phyloP scores from a whole-genome alignment of 176 grass and related monocot species.

The Phoenix roebelenii region DNA sequence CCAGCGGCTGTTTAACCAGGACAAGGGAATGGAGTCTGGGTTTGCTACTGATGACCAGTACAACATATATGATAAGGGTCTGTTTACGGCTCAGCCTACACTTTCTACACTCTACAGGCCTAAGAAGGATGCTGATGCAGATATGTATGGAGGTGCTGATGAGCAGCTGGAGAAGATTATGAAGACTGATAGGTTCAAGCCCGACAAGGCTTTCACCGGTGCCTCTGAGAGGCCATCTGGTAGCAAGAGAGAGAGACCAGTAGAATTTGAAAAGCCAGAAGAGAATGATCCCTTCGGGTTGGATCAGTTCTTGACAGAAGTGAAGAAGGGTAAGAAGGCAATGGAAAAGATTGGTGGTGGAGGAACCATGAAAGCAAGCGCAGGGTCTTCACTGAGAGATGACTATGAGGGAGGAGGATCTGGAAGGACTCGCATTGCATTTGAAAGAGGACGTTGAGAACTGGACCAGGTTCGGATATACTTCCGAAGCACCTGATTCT shows the following conservation, averaged over 20 bases:
- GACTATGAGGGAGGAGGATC: constrained; percentile 79
- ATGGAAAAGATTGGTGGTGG: constrained; percentile 87
- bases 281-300: constrained; percentile 86
- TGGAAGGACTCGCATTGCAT: constrained; percentile 78
- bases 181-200: constrained; percentile 90
- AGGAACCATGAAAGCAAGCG: constrained; percentile 94
- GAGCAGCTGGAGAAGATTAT: constrained; percentile 83
- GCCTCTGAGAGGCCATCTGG: constrained; percentile 47
- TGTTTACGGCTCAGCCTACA: constrained; percentile 58
- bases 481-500: too few relatives aligned
- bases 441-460: constrained; percentile 62
- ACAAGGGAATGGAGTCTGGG: constrained; percentile 98
- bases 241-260: constrained; percentile 69
- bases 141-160: constrained; percentile 62
- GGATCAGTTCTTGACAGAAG: constrained; percentile 95
- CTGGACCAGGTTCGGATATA: too few relatives aligned
- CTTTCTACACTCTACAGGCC: constrained; percentile 78
- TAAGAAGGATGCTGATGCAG: constrained; percentile 87
- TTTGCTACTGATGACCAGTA: constrained; percentile 85
- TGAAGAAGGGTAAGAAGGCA: constrained; percentile 94
- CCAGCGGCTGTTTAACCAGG: constrained; percentile 94
- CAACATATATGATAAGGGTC: constrained; percentile 83
- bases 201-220: constrained; percentile 74
- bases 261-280: constrained; percentile 89
- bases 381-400: constrained; percentile 74